Percentiles rank a stretch among this genome's conserved stretches.
Conservation (phyloP, 768 basidiomycete genomes). For the Naganishia friedmannii region DNA sequence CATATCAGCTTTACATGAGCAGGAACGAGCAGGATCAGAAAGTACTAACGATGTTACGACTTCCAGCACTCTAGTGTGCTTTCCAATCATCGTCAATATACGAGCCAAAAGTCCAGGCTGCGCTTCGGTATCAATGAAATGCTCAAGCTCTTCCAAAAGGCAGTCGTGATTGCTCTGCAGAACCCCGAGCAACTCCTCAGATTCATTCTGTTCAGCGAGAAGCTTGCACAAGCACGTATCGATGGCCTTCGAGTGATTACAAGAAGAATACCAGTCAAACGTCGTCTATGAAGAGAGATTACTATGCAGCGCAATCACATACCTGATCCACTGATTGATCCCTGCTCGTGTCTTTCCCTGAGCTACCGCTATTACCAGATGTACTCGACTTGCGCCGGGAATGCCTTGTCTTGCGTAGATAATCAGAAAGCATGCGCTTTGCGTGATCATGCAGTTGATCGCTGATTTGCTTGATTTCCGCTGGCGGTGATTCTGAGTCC, state of each 20-base stretch:
- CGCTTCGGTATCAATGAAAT: constrained; percentile 57
- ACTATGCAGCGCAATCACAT: background rate
- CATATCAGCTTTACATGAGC: background rate
- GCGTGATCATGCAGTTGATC: constrained; percentile 62
- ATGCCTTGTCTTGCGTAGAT: constrained; percentile 63
- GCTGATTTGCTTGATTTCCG: constrained; percentile 22
- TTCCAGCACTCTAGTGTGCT: constrained; percentile 65
- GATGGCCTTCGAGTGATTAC: constrained; percentile 60
- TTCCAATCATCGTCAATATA: constrained; percentile 61
- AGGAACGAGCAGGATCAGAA: background rate
- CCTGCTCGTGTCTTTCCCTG: background rate
- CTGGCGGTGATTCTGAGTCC: background rate
- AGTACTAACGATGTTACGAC: constrained; percentile 64
- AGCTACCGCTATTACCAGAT: background rate
- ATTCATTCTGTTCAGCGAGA: constrained; percentile 63
- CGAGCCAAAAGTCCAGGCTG: constrained; percentile 65
- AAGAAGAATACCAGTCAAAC: background rate
- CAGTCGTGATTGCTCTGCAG: constrained; percentile 61
- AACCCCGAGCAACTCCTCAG: constrained; percentile 62
- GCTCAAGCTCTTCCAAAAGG: constrained; percentile 64
- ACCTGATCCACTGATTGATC: constrained; percentile 26
- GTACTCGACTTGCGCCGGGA: constrained; percentile 13
- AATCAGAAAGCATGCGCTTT: constrained; percentile 68
- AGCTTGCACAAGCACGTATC: constrained; percentile 78
- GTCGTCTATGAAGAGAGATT: too few relatives aligned